phyloP scores from a whole-genome alignment of 148 eudicot genomes.

The Linanthus parryae region DNA sequence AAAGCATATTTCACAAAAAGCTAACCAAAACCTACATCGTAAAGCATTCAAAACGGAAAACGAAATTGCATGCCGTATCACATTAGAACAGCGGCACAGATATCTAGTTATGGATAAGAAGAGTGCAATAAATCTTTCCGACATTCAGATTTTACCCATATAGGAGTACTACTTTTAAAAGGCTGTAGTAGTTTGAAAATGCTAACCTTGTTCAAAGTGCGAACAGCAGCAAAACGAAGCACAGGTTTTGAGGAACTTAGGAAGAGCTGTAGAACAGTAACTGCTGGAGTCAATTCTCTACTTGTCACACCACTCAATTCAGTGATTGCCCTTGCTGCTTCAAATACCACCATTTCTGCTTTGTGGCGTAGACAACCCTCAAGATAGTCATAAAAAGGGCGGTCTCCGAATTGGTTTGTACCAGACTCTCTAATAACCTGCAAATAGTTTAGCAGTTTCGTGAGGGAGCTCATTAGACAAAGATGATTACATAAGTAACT shows the following conservation, averaged over 20 bases:
- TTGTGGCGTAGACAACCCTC: constrained; percentile 96
- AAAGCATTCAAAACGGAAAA: too few relatives aligned
- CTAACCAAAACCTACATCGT: too few relatives aligned
- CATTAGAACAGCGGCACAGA: too few relatives aligned
- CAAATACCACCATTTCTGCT: constrained; percentile 99
- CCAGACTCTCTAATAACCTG: constrained; percentile 92
- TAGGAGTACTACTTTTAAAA: too few relatives aligned
- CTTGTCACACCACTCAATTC: constrained; percentile 85
- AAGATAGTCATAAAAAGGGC: constrained; percentile 92
- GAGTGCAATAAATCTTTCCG: too few relatives aligned
- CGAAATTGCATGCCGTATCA: too few relatives aligned
- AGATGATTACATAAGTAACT: not conserved
- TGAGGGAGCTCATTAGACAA: too few relatives aligned
- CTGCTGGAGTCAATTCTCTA: constrained; percentile 93
- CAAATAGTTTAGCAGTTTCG: too few relatives aligned
- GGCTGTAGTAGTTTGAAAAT: not conserved
- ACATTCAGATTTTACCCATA: too few relatives aligned
- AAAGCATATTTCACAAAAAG: too few relatives aligned
- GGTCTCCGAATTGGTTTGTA: constrained; percentile 67
- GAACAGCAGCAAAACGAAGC: constrained; percentile 95
- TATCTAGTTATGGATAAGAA: too few relatives aligned
- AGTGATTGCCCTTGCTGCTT: constrained; percentile 96
- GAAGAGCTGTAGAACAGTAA: constrained; percentile 91
- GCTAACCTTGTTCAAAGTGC: constrained; percentile 90
- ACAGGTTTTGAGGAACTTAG: constrained; percentile 97